Conservation (phyloP, 192 early-diverging fungal genomes). For the Coemansia sp. region DNA sequence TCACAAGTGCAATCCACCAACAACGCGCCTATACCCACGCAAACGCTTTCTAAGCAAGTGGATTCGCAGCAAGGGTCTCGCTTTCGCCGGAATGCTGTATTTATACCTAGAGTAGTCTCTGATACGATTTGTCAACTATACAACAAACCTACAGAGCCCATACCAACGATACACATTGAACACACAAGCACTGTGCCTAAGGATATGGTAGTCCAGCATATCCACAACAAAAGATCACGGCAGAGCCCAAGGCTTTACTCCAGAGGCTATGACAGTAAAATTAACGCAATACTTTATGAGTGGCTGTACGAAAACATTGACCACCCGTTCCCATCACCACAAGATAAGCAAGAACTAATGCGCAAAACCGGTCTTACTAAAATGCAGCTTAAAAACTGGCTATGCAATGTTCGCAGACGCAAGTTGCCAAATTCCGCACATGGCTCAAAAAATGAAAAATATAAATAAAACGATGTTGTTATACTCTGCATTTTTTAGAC, state of each 20-base stretch:
- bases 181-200: not conserved
- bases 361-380: constrained; percentile 29
- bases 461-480: no score
- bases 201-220: not conserved
- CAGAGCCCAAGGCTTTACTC: not conserved
- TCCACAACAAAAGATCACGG: no score
- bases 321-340: constrained; percentile 33
- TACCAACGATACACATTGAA: not conserved
- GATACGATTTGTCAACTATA: constrained; percentile 7
- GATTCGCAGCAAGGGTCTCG: not conserved
- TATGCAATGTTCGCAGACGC: constrained; percentile 50
- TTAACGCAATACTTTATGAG: constrained; percentile 25
- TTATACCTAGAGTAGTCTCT: constrained; percentile 18
- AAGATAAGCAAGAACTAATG: constrained; percentile 37
- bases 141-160: not conserved
- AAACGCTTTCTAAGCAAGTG: not conserved
- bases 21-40: not conserved
- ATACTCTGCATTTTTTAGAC: no score
- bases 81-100: constrained; percentile 23
- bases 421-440: constrained; percentile 22
- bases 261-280: constrained; percentile 15
- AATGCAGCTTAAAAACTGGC: constrained; percentile 55
- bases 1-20: not conserved
- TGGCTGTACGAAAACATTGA: constrained; percentile 22
- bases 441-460: constrained; percentile 5